These are phyloP conservation scores for Aspergillus ustus DNA, from an alignment of 2,329 filamentous ascomycete genomes.

Conservation along the genomic window DNA sequence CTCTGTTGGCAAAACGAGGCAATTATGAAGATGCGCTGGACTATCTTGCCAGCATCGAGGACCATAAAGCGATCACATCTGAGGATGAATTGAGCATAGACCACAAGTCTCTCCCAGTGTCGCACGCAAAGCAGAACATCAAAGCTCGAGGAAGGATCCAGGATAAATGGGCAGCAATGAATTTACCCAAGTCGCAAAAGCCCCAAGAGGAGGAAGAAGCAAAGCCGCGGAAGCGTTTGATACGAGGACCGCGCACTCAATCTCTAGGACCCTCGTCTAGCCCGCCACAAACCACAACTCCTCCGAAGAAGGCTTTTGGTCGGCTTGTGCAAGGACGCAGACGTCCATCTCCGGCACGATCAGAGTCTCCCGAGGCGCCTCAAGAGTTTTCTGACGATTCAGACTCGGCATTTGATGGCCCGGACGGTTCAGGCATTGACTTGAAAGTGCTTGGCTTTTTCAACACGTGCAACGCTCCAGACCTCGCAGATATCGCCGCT, in stretches of 20 bases:
- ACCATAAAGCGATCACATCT: constrained; percentile 38
- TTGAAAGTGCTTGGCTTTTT: constrained; percentile 75
- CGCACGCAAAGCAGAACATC: constrained; percentile 56
- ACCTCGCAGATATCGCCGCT: constrained; percentile 80
- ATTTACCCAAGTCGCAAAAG: constrained; percentile 35
- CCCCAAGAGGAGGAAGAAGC: constrained; percentile 28
- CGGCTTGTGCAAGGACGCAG: constrained; percentile 58
- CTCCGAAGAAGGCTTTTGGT: constrained; percentile 35
- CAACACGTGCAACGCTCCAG: constrained; percentile 75
- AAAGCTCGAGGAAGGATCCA: constrained; percentile 62
- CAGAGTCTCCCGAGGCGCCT: constrained; percentile 40
- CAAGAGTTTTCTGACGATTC: constrained; percentile 53
- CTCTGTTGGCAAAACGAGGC: constrained; percentile 55
- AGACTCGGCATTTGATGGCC: constrained; percentile 43
- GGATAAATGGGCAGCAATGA: constrained; percentile 61
- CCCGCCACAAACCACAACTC: constrained; percentile 26
- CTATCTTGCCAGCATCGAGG: constrained; percentile 48
- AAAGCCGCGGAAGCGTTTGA: constrained; percentile 43
- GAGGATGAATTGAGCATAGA: constrained; percentile 46
- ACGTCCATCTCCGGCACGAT: constrained; percentile 36
- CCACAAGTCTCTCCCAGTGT: constrained; percentile 24
- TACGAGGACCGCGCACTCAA: constrained; percentile 42
- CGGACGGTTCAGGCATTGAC: constrained; percentile 52
- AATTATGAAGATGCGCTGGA: constrained; percentile 61
- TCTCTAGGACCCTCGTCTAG: constrained; percentile 30